Base-by-base conservation (phyloP, 1,139 yeast species). In the Hyphopichia wangnamkhiaoensis region DNA sequence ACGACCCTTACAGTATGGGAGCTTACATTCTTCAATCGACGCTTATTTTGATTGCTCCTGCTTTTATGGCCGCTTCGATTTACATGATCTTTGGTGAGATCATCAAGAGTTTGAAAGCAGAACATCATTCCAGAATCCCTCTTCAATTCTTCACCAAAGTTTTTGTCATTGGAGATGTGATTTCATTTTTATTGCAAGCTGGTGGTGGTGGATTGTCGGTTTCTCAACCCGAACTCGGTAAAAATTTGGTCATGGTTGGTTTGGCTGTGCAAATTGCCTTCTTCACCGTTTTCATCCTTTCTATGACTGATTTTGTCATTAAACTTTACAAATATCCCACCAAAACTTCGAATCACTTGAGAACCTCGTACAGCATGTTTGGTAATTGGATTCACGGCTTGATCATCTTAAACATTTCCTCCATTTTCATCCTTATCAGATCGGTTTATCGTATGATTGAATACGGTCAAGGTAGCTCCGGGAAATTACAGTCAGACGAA, bases 41-140 rank as follows among this genome's bases (percentile, higher is more conserved):
- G 6, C 50, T 68, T 21, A 46, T 71, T 24, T 54, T 72, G 34
- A 53, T 74, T 18, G 71, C 78, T 0, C 78, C 79, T 3, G 60
- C 73, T 1, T 52, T 73, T 32, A 61, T 61, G 42, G 72, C 77
- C 1, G 78, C 76, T 1, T 54, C 75, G 1, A 60, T 71, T 34
- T 74, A 73, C 49, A 72, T 74, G 77, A 36, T 59, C 2, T 63
- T 73, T 38, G 73, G 71, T 14, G 56, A 69, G 34, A 40, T 73
- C 37, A 48, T 69, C 14, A 45, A 42, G 19, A 37, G 48, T 14
- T 41, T 67, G 37, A 49, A 52, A 21, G 65, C 65, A 14, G 58
- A 57, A 31, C 37, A 47, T 4, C 42, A 53, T 28, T 60, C 66
- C 28, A 43, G 67, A 5, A 54, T 71, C 35, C 60, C 63, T 3